Percentiles rank a stretch among this genome's conserved stretches.
phyloP scores from a whole-genome alignment of 192 early-diverging fungal species.

The Coemansia sp. region DNA sequence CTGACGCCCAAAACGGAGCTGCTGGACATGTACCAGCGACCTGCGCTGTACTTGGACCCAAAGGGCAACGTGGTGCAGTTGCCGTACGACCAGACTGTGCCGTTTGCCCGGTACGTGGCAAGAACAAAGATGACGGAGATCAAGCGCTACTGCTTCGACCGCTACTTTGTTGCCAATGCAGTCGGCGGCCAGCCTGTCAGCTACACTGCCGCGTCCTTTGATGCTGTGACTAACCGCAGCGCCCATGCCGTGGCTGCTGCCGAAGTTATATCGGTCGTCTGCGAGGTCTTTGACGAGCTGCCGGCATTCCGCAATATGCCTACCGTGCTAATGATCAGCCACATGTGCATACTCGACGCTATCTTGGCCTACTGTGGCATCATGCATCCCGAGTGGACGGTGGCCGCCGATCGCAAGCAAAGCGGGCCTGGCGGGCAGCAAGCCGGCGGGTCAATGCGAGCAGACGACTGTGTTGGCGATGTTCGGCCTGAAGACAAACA shows the following conservation, averaged over 20 bases:
- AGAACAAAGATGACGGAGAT: conserved; percentile 70
- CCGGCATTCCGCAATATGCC: conserved; percentile 65
- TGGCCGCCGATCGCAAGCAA: conserved; percentile 8
- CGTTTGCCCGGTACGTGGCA: conserved; percentile 88
- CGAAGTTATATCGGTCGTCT: conserved; percentile 84
- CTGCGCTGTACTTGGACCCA: conserved; percentile 81
- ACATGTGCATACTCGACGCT: conserved; percentile 70
- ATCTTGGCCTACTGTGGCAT: conserved; percentile 77
- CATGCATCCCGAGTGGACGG: conserved; percentile 56
- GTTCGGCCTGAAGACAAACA: conserved; percentile 15
- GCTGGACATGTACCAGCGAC: conserved; percentile 65
- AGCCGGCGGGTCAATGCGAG: neutral
- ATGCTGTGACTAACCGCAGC: conserved; percentile 74
- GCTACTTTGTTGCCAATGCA: conserved; percentile 78
- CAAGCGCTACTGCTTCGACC: conserved; percentile 87
- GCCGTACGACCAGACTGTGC: conserved; percentile 89
- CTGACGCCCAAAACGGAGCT: conserved; percentile 74
- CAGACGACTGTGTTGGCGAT: neutral
- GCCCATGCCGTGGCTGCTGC: conserved; percentile 80
- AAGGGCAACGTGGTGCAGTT: conserved; percentile 82
- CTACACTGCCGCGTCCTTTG: conserved; percentile 87
- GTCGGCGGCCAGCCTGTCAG: conserved; percentile 85
- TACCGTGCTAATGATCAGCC: conserved; percentile 73
- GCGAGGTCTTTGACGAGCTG: conserved; percentile 70
- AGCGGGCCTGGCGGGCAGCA: neutral